These are phyloP conservation scores for Hepatocystis sp. DNA, from an alignment of 169 alveolate species.

Conservation along the genomic window DNA sequence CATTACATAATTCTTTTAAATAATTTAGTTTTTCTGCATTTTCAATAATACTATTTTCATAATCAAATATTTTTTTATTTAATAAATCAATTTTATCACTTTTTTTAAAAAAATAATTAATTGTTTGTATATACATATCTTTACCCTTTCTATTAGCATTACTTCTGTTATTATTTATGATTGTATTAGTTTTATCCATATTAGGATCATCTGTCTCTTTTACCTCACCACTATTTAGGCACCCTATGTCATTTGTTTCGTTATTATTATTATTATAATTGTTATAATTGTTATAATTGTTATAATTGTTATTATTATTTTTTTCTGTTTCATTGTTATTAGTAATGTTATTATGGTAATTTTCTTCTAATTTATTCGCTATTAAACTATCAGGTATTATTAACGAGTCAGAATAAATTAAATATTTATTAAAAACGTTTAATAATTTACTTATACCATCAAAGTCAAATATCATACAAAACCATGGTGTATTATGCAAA, in stretches of 20 bases:
- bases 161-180: too few relatives aligned
- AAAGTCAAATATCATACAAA: slow-evolving; percentile 59
- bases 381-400: slow-evolving; percentile 55
- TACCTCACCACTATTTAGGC: too few relatives aligned
- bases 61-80: slow-evolving; percentile 47
- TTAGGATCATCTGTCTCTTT: too few relatives aligned
- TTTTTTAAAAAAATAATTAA: slow-evolving; percentile 35
- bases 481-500: slow-evolving; percentile 66
- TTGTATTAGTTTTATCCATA: not conserved
- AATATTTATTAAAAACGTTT: slow-evolving; percentile 58
- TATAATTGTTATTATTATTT: not conserved
- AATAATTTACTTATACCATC: slow-evolving; percentile 69
- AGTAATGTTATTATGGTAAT: too few relatives aligned
- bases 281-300: not conserved
- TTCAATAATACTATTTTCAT: slow-evolving; percentile 63
- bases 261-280: not conserved
- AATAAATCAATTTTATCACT: slow-evolving; percentile 26
- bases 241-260: not conserved
- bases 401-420: slow-evolving; percentile 62
- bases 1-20: slow-evolving; percentile 49
- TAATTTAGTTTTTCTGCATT: slow-evolving; percentile 42
- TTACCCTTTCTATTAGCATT: not conserved
- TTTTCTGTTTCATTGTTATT: not conserved
- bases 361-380: slow-evolving; percentile 10
- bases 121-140: not conserved